phyloP scores from a whole-genome alignment of 106 monocot genomes.

The Apostasia shenzhenica region DNA sequence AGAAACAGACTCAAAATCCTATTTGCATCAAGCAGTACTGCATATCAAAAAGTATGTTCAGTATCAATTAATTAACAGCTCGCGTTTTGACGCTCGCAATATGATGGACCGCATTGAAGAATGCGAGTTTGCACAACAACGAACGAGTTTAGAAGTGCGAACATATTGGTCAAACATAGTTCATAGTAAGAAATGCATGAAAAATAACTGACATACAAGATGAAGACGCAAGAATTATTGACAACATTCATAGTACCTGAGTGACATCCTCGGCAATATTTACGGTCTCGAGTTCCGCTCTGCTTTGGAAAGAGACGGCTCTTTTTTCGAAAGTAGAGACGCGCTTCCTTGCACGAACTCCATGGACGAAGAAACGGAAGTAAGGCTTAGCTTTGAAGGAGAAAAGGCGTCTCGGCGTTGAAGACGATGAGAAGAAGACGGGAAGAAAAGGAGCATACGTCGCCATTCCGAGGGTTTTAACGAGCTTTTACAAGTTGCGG shows the following conservation, averaged over 20 bases:
- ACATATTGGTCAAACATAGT: too few species aligned
- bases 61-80: too few species aligned
- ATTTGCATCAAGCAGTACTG: too few species aligned
- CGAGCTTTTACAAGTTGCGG: slow-evolving; percentile 14
- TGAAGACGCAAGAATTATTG: too few species aligned
- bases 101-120: too few species aligned
- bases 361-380: not conserved
- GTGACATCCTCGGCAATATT: slow-evolving; percentile 97
- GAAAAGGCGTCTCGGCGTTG: not conserved
- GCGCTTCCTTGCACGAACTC: slow-evolving; percentile 1
- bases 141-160: too few species aligned
- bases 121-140: too few species aligned
- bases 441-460: not conserved
- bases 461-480: slow-evolving; percentile 13
- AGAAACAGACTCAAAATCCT: too few species aligned
- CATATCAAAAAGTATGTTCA: too few species aligned
- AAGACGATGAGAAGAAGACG: not conserved
- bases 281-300: slow-evolving; percentile 61
- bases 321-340: slow-evolving; percentile 9
- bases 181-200: too few species aligned
- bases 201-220: too few species aligned
- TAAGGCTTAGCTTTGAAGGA: not conserved
- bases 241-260: slow-evolving; percentile 36
- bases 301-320: slow-evolving; percentile 18
- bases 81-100: too few species aligned